Conservation (phyloP, 495 filamentous ascomycete species). For the Trichoderma erinaceum region DNA sequence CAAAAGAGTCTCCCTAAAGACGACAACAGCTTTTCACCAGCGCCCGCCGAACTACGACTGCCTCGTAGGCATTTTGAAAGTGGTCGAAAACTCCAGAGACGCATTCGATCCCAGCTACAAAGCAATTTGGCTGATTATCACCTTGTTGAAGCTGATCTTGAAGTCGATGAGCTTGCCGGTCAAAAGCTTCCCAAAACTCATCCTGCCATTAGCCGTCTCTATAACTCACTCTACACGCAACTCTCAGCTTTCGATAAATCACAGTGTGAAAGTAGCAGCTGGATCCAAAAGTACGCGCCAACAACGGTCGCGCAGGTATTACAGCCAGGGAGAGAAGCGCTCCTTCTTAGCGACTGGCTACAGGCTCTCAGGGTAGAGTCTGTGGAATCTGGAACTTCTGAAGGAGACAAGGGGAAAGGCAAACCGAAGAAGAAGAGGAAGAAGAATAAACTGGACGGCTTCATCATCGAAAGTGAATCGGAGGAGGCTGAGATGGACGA, state of each 20-base stretch:
- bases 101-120: slow-evolving; percentile 32
- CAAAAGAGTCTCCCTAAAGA: slow-evolving; percentile 30
- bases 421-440: slow-evolving; percentile 58
- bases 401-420: slow-evolving; percentile 40
- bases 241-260: slow-evolving; percentile 77
- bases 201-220: slow-evolving; percentile 55
- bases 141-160: background rate
- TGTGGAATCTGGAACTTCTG: slow-evolving; percentile 57
- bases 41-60: slow-evolving; percentile 39
- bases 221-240: slow-evolving; percentile 49
- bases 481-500: slow-evolving; percentile 71
- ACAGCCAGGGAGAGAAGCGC: slow-evolving; percentile 64
- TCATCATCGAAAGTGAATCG: slow-evolving; percentile 80
- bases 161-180: slow-evolving; percentile 18
- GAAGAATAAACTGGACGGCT: slow-evolving; percentile 72
- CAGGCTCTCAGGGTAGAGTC: slow-evolving; percentile 62
- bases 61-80: slow-evolving; percentile 44
- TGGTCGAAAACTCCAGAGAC: slow-evolving; percentile 40
- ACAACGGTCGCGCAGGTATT: slow-evolving; percentile 62
- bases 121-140: background rate
- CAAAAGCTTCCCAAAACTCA: slow-evolving; percentile 31
- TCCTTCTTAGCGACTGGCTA: slow-evolving; percentile 81
- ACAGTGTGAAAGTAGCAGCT: slow-evolving; percentile 64
- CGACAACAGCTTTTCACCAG: slow-evolving; percentile 28
- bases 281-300: slow-evolving; percentile 87